phyloP scores from a whole-genome alignment of 441 rosid genomes.

The Kokia cookei region DNA sequence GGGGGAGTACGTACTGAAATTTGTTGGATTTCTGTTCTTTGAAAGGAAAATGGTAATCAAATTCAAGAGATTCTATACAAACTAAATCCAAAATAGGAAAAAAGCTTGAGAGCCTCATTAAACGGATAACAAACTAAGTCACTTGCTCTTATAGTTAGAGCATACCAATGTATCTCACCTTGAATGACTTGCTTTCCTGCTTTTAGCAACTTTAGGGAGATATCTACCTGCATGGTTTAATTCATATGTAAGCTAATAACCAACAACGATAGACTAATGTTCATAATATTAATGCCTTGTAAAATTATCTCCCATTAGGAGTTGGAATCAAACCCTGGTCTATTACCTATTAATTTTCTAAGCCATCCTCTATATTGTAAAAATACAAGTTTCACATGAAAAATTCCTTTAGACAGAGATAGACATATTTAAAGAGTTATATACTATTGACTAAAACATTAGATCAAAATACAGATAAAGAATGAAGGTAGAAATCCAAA shows the following conservation, averaged over 20 bases:
- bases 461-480: not conserved
- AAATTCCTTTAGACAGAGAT: not conserved
- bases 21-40: not conserved
- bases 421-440: not conserved
- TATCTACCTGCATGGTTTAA: slow-evolving; percentile 58
- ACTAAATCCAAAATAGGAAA: not conserved
- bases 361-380: not conserved
- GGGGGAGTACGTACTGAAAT: not conserved
- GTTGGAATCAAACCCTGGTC: not conserved
- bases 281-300: not conserved
- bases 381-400: not conserved
- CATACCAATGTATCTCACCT: slow-evolving; percentile 37
- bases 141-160: not conserved
- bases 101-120: not conserved
- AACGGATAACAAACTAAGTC: slow-evolving; percentile 3
- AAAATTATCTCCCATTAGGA: not conserved
- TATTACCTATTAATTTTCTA: not conserved
- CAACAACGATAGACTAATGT: not conserved
- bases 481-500: not conserved
- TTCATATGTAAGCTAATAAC: not conserved
- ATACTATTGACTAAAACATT: not conserved
- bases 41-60: not conserved
- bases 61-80: not conserved
- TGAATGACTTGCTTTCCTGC: slow-evolving; percentile 94
- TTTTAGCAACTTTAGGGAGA: slow-evolving; percentile 74